A percentile compares a stretch with the other conserved stretches of the same genome.
Evolutionary conservation across 176 grass and related monocot genomes (phyloP).

Genomic region (Zoysia japonica): DNA sequence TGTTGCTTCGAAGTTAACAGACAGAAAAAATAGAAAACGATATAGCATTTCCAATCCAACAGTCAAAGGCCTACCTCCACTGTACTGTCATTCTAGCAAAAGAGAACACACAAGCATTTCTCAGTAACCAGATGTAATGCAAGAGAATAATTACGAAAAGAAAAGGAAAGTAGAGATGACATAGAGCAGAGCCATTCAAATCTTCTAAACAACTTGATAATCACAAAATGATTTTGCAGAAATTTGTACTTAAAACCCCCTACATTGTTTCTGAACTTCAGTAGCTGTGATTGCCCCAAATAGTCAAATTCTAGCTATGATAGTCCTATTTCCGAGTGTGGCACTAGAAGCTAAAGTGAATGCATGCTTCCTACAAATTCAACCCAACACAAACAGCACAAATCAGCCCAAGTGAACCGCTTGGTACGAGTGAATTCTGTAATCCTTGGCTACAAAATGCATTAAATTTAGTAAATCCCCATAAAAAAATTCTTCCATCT

Average conservation of each 20-base stretch:
- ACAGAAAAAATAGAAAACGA: not conserved
- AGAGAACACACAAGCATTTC: not conserved
- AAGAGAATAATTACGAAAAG: not conserved
- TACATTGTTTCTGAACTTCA: not conserved
- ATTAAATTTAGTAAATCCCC: not conserved
- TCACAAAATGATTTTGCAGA: not conserved
- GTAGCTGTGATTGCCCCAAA: not conserved
- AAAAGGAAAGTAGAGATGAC: not conserved
- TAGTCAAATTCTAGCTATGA: not conserved
- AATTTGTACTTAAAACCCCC: not conserved
- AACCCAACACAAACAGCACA: not conserved
- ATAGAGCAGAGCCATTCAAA: not conserved
- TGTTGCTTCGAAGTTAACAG: not conserved
- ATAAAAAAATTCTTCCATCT: constrained; percentile 29
- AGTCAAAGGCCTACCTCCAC: not conserved
- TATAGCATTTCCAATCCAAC: not conserved
- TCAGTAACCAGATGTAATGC: not conserved
- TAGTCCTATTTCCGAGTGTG: not conserved
- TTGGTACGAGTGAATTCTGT: not conserved
- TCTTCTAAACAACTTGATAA: not conserved
- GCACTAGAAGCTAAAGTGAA: not conserved
- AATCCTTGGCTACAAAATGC: not conserved
- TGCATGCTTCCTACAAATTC: constrained; percentile 1
- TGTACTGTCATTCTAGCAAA: not conserved
- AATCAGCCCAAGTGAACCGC: not conserved